phyloP scores from a whole-genome alignment of 2,329 filamentous ascomycete genomes.

The Cordyceps cateniannulata region DNA sequence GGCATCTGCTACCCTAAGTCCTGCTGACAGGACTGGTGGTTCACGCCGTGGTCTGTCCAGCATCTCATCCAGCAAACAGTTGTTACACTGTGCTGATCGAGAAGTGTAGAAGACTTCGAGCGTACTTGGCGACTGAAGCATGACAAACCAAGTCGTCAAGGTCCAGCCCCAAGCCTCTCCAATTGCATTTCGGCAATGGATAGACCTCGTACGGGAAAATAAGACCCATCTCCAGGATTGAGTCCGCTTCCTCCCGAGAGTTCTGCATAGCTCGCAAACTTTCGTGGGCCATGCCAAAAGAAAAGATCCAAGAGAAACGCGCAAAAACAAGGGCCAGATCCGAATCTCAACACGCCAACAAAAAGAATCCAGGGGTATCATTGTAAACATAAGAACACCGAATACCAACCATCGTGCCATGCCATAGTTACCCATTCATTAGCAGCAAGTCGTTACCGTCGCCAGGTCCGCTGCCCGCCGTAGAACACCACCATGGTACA shows the following conservation, averaged over 20 bases:
- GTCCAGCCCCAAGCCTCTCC: background rate
- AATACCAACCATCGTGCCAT: background rate
- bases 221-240: background rate
- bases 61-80: background rate
- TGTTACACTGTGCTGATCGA: background rate
- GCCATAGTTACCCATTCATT: background rate
- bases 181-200: constrained; percentile 3
- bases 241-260: background rate
- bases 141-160: background rate
- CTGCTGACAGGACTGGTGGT: constrained; percentile 8
- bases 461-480: constrained; percentile 6
- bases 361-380: constrained; percentile 1
- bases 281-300: background rate
- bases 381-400: background rate
- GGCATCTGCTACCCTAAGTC: constrained; percentile 14
- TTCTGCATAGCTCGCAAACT: background rate
- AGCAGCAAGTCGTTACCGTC: background rate
- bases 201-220: background rate
- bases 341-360: background rate
- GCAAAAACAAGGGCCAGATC: background rate
- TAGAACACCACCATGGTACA: constrained; percentile 14
- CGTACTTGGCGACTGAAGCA: background rate
- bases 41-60: background rate
- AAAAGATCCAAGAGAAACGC: background rate
- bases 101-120: background rate